Evolutionary conservation across 1,284 basidiomycete species (phyloP).

Genomic region (Ustilago trichophora): DNA sequence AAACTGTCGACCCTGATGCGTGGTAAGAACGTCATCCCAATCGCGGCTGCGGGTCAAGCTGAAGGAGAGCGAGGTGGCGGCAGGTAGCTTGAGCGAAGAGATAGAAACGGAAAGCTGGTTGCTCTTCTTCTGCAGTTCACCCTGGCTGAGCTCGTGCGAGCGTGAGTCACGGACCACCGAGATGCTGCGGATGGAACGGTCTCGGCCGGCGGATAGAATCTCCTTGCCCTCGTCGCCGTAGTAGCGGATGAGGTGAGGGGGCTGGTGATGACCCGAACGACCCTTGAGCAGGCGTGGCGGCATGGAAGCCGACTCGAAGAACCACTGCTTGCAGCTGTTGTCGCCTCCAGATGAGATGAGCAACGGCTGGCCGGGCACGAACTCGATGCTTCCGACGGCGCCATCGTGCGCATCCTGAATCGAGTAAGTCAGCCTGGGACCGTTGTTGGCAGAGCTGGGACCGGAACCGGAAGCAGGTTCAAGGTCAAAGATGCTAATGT

Average conservation of each 20-base stretch:
- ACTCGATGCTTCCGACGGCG: conserved; percentile 56
- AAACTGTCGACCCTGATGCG: conserved; percentile 74
- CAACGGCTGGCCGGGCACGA: conserved; percentile 56
- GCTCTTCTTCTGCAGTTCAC: conserved; percentile 79
- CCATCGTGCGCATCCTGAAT: conserved; percentile 62
- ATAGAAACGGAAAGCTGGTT: conserved; percentile 80
- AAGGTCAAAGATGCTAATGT: conserved; percentile 63
- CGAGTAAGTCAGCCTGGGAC: conserved; percentile 57
- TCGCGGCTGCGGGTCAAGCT: conserved; percentile 86
- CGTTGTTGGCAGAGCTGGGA: conserved; percentile 21
- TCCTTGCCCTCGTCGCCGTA: conserved; percentile 97
- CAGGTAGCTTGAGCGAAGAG: conserved; percentile 71
- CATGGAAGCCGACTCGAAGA: conserved; percentile 79
- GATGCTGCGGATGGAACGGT: conserved; percentile 86
- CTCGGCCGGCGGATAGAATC: conserved; percentile 73
- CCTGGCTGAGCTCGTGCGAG: conserved; percentile 89
- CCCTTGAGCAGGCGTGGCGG: conserved; percentile 84
- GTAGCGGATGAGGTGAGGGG: conserved; percentile 90
- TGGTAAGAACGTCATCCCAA: conserved; percentile 96
- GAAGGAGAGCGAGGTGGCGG: conserved; percentile 80
- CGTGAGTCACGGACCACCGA: conserved; percentile 76
- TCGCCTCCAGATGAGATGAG: conserved; percentile 59
- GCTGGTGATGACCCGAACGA: conserved; percentile 88
- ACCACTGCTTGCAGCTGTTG: conserved; percentile 77
- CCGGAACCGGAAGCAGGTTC: conserved; percentile 36